Evolutionary conservation across 2,329 filamentous ascomycete species (phyloP), one percentile per base, ranked within the genome.

Genomic region (Fusarium aywerte): DNA sequence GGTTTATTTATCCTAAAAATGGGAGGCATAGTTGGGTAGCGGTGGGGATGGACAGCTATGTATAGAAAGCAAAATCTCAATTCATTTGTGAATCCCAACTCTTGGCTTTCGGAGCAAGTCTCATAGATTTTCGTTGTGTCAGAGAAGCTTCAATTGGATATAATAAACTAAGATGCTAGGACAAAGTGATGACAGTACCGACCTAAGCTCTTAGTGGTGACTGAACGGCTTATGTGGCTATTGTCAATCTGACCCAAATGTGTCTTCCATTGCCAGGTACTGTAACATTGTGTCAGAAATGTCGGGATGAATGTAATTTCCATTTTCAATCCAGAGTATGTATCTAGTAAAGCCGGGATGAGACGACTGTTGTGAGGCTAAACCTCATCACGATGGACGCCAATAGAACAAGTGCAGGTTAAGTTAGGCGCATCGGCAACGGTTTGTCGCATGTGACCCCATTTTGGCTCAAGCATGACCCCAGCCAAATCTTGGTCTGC

Each of bases 391-490:
- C 36, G 40, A 38, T 35, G 29, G 35, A 58, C 31, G 58, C 56
- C 51, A 58, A 66, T 68, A 56, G 20, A 44, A 48, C 33, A 56
- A 44, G 45, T 48, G 18, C 38, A 65, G 60, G 48, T 65, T 67
- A 65, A 55, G 48, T 65, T 67, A 53, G 62, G 64, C 62, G 49
- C 48, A 47, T 32, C 56, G 61, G 61, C 58, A 60, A 48, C 35
- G 15, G 48, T 15, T 50, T 66, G 65, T 68, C 65, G 69, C 65
- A 68, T 68, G 65, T 68, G 65, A 68, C 59, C 65, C 53, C 52
- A 50, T 32, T 23, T 49, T 45, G 40, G 42, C 23, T 61, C 48
- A 33, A 40, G 47, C 65, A 68, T 57, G 65, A 50, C 65, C 65
- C 45, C 7, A 38, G 21, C 31, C 48, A 49, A 45, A 33, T 13